phyloP scores from a whole-genome alignment of 1,284 basidiomycete genomes.

The Papiliotrema nemorosa region DNA sequence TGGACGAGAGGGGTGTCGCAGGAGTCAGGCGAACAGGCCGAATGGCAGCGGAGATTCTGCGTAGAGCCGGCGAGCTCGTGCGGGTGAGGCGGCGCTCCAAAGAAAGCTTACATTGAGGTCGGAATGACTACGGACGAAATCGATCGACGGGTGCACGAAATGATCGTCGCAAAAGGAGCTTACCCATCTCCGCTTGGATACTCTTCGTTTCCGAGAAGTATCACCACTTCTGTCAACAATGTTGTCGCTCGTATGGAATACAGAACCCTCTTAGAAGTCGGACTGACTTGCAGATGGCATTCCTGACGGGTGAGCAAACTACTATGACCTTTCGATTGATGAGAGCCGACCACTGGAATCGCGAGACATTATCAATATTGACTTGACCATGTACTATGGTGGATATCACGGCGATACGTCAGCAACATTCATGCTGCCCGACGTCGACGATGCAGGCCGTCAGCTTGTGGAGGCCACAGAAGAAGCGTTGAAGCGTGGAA shows the following conservation, averaged over 20 bases:
- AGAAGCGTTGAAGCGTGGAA: constrained; percentile 67
- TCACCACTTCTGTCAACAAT: constrained; percentile 80
- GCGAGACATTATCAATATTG: constrained; percentile 79
- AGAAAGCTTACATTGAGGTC: constrained; percentile 51
- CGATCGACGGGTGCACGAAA: constrained; percentile 66
- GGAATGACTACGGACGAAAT: constrained; percentile 71
- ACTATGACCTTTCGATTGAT: neutral
- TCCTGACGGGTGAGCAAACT: constrained; percentile 65
- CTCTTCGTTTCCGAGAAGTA: constrained; percentile 74
- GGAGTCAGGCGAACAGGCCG: constrained; percentile 58
- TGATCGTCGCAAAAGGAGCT: constrained; percentile 63
- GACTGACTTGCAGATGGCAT: constrained; percentile 71
- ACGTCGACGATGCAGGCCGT: constrained; percentile 64
- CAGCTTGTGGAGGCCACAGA: constrained; percentile 63
- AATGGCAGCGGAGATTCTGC: constrained; percentile 62
- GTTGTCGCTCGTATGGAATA: constrained; percentile 46
- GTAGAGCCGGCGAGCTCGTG: constrained; percentile 58
- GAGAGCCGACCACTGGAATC: constrained; percentile 69
- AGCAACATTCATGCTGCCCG: constrained; percentile 70
- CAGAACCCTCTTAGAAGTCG: neutral
- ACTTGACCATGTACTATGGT: constrained; percentile 72
- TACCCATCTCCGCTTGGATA: constrained; percentile 87
- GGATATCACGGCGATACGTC: constrained; percentile 86
- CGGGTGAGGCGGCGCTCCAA: constrained; percentile 51
- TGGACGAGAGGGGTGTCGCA: constrained; percentile 55